A percentile compares a stretch with the other conserved stretches of the same genome.
These are phyloP conservation scores for Aurantiochytrium sp. DNA, from an alignment of 108 stramenopile genomes.

Conservation along the genomic window DNA sequence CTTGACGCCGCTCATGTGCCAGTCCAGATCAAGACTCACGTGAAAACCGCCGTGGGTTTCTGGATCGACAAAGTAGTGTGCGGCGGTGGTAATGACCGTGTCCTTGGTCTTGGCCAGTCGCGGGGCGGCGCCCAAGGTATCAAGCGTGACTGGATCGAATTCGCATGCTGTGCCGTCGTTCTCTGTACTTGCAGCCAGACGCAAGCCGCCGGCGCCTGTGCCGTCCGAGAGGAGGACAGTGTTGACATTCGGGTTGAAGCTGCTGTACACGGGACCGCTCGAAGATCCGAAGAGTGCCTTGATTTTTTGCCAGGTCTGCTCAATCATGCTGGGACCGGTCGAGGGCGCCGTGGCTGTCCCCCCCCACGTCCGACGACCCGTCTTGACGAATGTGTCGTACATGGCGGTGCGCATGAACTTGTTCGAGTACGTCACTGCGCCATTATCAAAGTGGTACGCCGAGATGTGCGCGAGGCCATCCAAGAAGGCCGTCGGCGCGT, in stretches of 20 bases:
- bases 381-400: neutral
- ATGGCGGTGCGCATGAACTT: neutral
- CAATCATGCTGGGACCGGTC: neutral
- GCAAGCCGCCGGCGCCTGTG: neutral
- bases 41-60: neutral
- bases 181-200: neutral
- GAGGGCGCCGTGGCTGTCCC: neutral
- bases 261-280: neutral
- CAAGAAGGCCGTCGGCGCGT: neutral
- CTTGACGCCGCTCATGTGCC: neutral
- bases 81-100: neutral
- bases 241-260: neutral
- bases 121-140: neutral
- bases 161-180: neutral
- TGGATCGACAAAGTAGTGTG: neutral
- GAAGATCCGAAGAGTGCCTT: neutral
- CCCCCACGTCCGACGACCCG: neutral
- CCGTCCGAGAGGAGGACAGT: neutral
- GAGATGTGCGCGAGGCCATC: neutral
- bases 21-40: neutral
- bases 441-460: neutral
- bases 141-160: neutral
- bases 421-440: neutral
- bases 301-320: neutral
- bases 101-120: neutral